phyloP scores from a whole-genome alignment of 2,329 filamentous ascomycete genomes.

The Onygena corvina region DNA sequence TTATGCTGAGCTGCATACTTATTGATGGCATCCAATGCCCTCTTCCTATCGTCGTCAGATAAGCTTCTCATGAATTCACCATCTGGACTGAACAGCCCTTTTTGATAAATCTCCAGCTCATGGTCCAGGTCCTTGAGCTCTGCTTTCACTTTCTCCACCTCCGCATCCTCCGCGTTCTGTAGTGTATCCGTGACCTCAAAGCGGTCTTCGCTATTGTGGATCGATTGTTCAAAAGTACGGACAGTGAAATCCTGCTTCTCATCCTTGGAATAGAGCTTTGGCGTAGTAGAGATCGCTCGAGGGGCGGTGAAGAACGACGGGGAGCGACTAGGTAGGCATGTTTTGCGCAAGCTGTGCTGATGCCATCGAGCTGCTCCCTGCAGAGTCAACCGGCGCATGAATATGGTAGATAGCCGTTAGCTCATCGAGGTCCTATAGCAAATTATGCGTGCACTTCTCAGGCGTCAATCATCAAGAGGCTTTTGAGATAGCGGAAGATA shows the following conservation, averaged over 20 bases:
- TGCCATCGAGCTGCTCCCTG: conserved; percentile 34
- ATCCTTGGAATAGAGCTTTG: conserved; percentile 23
- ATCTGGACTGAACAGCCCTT: conserved; percentile 34
- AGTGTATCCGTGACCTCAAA: conserved; percentile 26
- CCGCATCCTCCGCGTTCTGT: conserved; percentile 27
- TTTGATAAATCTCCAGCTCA: conserved; percentile 30
- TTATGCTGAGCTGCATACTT: conserved; percentile 31
- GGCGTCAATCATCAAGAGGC: background rate
- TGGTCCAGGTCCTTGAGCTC: conserved; percentile 26
- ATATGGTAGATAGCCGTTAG: conserved; percentile 21
- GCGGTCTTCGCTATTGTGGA: conserved; percentile 26
- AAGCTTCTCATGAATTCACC: conserved; percentile 34
- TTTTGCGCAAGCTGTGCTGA: conserved; percentile 30
- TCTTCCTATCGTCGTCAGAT: conserved; percentile 31
- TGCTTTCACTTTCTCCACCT: conserved; percentile 30
- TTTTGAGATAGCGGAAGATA: background rate
- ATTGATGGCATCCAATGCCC: conserved; percentile 32
- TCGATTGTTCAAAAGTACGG: conserved; percentile 34
- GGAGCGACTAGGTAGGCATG: conserved; percentile 19
- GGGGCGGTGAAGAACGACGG: conserved; percentile 14
- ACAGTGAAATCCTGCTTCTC: conserved; percentile 31
- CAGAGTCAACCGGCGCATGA: conserved; percentile 36
- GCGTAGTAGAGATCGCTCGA: conserved; percentile 25
- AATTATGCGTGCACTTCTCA: conserved; percentile 5
- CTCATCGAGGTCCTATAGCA: conserved; percentile 22